These are phyloP conservation scores for Fimicolochytrium jonesii DNA, from an alignment of 192 early-diverging fungal species.

Conservation along the genomic window DNA sequence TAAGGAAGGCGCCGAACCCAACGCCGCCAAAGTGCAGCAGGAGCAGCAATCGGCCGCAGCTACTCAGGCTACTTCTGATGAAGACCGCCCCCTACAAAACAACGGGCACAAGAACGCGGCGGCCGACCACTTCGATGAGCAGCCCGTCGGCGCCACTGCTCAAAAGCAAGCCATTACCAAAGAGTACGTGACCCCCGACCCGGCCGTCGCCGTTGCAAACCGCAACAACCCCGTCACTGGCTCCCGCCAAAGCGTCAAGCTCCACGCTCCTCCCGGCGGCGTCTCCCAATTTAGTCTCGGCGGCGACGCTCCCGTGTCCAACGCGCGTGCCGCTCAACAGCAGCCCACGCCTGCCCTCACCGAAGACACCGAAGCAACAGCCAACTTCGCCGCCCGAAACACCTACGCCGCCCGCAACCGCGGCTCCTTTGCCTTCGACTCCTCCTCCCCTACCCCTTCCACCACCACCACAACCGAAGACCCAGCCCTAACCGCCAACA, in stretches of 20 bases:
- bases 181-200: no score
- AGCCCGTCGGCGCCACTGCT: not conserved
- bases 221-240: conserved; percentile 18
- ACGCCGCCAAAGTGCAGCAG: no score
- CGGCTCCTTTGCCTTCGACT: not conserved
- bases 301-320: no score
- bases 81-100: not conserved
- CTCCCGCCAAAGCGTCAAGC: conserved; percentile 2
- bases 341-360: not conserved
- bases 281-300: conserved; percentile 11
- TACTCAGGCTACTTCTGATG: no score
- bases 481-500: no score
- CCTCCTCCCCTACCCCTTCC: not conserved
- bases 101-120: not conserved
- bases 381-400: not conserved
- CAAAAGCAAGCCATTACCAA: no score
- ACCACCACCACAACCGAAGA: no score
- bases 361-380: not conserved
- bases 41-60: no score
- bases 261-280: conserved; percentile 21
- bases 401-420: not conserved
- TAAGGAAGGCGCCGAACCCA: not conserved
- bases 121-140: not conserved
- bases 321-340: no score
- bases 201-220: conserved; percentile 9